A percentile compares a stretch with the other conserved stretches of the same genome.
These are phyloP conservation scores for Pseudoturritis turrita DNA, from an alignment of 345 rosid genomes.

Conservation along the genomic window DNA sequence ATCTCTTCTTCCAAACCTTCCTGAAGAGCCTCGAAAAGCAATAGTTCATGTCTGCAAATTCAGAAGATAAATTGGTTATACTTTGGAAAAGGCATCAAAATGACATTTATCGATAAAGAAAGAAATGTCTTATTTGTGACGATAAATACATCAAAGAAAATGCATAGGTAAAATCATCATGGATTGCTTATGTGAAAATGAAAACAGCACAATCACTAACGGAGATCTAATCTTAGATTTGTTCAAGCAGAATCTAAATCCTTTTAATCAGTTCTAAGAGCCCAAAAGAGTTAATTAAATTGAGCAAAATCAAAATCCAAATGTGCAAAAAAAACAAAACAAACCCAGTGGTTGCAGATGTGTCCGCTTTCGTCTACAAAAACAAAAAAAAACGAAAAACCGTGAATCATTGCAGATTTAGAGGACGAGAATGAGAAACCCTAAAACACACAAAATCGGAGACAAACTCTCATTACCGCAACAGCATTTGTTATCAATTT, in stretches of 20 bases:
- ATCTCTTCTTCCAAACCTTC: constrained; percentile 98
- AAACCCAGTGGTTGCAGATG: constrained; percentile 65
- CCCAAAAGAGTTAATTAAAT: neutral
- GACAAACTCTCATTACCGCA: constrained; percentile 43
- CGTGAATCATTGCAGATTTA: neutral
- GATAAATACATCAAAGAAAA: neutral
- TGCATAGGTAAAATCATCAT: neutral
- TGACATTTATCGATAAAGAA: neutral
- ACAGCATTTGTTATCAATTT: constrained; percentile 66
- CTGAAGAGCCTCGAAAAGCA: constrained; percentile 86
- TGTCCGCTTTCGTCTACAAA: constrained; percentile 57
- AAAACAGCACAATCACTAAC: neutral
- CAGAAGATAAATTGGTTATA: neutral
- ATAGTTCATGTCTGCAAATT: constrained; percentile 64
- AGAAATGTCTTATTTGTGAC: neutral
- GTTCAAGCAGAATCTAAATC: neutral
- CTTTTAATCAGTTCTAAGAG: neutral
- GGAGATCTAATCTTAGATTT: neutral
- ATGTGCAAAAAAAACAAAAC: constrained; percentile 1
- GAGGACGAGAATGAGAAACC: neutral
- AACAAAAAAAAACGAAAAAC: neutral
- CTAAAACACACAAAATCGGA: neutral
- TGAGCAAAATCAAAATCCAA: neutral
- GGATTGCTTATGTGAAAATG: neutral
- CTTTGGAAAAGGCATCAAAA: neutral